These are phyloP conservation scores for Craspedostauros australis DNA, from an alignment of 108 stramenopile species.

Conservation along the genomic window DNA sequence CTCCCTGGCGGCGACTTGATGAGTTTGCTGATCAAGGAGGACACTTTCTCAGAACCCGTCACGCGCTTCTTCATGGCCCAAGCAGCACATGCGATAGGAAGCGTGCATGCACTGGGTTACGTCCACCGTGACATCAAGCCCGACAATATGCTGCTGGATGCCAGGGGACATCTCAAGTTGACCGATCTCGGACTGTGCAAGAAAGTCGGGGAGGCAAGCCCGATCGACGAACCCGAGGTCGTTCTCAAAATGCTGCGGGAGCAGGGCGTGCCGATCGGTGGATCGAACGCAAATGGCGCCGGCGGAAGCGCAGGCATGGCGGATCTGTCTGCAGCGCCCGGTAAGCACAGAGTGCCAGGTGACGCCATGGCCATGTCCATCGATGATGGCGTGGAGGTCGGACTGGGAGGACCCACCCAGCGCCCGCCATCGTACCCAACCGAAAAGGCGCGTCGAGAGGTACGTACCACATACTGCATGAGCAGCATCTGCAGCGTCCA, in stretches of 20 bases:
- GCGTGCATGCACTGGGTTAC: conserved; percentile 92
- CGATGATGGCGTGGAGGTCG: conserved; percentile 42
- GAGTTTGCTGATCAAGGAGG: conserved; percentile 92
- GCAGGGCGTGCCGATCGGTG: conserved; percentile 26
- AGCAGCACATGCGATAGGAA: conserved; percentile 94
- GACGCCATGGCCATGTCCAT: conserved; percentile 84
- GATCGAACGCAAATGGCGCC: conserved; percentile 20
- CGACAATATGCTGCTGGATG: conserved; percentile 98
- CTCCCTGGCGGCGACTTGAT: conserved; percentile 99
- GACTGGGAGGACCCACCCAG: conserved; percentile 12
- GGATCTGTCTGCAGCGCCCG: conserved; percentile 8
- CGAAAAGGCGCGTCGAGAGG: conserved; percentile 77
- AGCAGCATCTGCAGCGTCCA: background rate
- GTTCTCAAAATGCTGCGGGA: conserved; percentile 69
- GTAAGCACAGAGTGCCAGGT: conserved; percentile 45
- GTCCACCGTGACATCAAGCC: conserved; percentile 99
- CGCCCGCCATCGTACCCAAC: conserved; percentile 25
- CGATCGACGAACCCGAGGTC: conserved; percentile 77
- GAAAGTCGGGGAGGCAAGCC: conserved; percentile 89
- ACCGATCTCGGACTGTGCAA: conserved; percentile 99
- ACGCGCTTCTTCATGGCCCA: conserved; percentile 97
- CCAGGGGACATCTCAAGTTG: conserved; percentile 96
- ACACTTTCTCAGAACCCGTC: conserved; percentile 85
- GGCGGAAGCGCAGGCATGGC: conserved; percentile 10
- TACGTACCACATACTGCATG: conserved; percentile 13